Conservation (phyloP, 768 basidiomycete genomes). For the Mycena filopes region DNA sequence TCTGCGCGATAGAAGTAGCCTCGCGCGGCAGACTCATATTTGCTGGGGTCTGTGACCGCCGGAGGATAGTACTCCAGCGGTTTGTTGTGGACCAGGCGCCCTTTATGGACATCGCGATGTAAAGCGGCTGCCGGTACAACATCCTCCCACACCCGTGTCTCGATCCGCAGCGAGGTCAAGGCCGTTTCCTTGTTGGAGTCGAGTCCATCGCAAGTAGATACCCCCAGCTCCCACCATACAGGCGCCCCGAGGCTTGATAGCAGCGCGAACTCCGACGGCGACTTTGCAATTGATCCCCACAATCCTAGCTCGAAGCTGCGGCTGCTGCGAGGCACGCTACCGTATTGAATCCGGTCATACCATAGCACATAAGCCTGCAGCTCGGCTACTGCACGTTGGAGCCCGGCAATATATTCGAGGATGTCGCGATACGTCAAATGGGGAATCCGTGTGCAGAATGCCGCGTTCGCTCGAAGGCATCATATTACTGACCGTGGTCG, state of each 20-base stretch:
- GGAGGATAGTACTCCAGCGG: slow-evolving; percentile 21
- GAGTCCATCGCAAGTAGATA: fast-evolving
- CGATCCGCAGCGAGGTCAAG: not conserved
- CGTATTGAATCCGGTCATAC: slow-evolving; percentile 10
- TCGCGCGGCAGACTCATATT: not conserved
- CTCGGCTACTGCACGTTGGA: not conserved
- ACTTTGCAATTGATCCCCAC: not conserved
- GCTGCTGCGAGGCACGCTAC: not conserved
- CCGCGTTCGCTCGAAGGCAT: not conserved
- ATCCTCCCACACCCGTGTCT: not conserved
- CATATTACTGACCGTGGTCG: not conserved
- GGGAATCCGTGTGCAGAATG: not conserved
- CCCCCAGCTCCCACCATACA: slow-evolving; percentile 1
- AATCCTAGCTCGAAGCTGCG: not conserved
- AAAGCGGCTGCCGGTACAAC: not conserved
- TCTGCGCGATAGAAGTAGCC: slow-evolving; percentile 1
- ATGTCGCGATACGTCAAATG: slow-evolving; percentile 13
- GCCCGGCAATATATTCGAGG: slow-evolving; percentile 2
- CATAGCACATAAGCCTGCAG: slow-evolving; percentile 13
- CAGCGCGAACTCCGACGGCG: not conserved
- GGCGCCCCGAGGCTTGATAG: not conserved
- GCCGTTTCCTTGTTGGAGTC: not conserved
- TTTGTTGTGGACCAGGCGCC: slow-evolving; percentile 5
- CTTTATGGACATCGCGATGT: not conserved
- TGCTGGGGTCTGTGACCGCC: not conserved